Evolutionary conservation across 2,329 filamentous ascomycete genomes (phyloP), one percentile per base, ranked within the genome.

Genomic region (Pyrenochaeta sp.): DNA sequence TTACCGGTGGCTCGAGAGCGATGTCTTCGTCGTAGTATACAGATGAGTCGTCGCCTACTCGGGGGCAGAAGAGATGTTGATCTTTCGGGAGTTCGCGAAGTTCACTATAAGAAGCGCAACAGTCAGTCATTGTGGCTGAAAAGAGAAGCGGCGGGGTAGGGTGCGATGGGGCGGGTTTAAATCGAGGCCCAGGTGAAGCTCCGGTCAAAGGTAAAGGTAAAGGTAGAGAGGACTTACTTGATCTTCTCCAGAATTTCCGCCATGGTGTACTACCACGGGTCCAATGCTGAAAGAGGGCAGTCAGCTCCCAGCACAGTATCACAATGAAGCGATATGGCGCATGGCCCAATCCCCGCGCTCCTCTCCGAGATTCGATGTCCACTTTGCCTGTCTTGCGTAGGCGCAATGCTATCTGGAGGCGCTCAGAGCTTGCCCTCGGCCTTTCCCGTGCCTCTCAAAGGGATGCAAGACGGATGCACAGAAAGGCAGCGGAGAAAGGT

Each of bases 21-120:
- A 73, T 47, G 44, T 79, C 77, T 62, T 79, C 77, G 43, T 76
- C 73, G 53, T 69, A 77, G 57, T 73, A 77, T 30, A 67, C 47
- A 14, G 56, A 52, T 10, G 50, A 47, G 27, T 73, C 69, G 9
- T 71, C 67, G 27, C 63, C 58, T 14, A 54, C 24, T 40, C 77
- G 72, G 11, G 77, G 76, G 53, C 77, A 80, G 58, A 79, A 79
- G 48, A 77, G 74, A 59, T 80, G 77, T 24, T 72, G 51, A 4
- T 72, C 67, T 26, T 62, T 59, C 29, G 71, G 64, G 7, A 75
- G 61, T 21, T 58, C 46, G 53, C 65, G 58, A 28, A 75, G 67
- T 48, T 73, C 61, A 35, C 72, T 74, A 35, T 30, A 40, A 34
- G 37, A 28, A 37, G 30, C 31, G 35, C 40, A 21, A 28, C 47